A percentile compares a stretch with the other conserved stretches of the same genome.
Evolutionary conservation across 345 rosid species (phyloP).

Genomic region (Reutealis trisperma): DNA sequence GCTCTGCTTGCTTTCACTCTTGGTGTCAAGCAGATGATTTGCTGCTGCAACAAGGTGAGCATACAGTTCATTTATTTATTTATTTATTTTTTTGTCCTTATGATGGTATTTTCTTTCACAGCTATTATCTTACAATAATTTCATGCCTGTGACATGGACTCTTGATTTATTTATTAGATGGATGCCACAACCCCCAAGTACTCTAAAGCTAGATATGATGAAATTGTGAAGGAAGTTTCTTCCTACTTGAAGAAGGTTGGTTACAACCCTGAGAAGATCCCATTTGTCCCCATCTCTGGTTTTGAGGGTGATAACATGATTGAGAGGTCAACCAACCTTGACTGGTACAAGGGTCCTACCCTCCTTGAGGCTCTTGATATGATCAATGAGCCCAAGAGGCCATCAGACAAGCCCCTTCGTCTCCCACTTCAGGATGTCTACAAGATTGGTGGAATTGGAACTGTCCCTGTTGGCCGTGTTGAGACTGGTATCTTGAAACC

Average conservation of each 20-base stretch:
- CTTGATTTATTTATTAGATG: conserved; percentile 27
- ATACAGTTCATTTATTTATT: background rate
- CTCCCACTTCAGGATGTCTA: conserved; percentile 88
- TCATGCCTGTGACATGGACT: background rate
- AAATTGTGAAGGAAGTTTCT: conserved; percentile 75
- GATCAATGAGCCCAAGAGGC: conserved; percentile 78
- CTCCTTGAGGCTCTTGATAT: conserved; percentile 68
- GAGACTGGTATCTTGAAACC: conserved; percentile 32
- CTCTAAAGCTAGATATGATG: conserved; percentile 77
- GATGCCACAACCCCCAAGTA: conserved; percentile 85
- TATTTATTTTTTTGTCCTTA: too few species aligned
- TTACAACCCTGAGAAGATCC: conserved; percentile 76
- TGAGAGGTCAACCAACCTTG: conserved; percentile 72
- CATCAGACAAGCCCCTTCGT: conserved; percentile 88
- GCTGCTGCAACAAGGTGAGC: conserved; percentile 71
- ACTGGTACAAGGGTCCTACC: conserved; percentile 84
- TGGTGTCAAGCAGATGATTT: conserved; percentile 75
- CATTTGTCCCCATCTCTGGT: conserved; percentile 78
- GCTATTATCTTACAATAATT: background rate
- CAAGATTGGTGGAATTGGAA: conserved; percentile 89
- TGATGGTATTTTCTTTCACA: too few species aligned
- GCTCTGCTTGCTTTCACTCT: conserved; percentile 70
- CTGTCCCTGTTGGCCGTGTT: conserved; percentile 54
- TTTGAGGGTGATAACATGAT: conserved; percentile 92
- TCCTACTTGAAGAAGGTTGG: conserved; percentile 79